phyloP scores from a whole-genome alignment of 495 filamentous ascomycete genomes.

The Penicillium lagena region DNA sequence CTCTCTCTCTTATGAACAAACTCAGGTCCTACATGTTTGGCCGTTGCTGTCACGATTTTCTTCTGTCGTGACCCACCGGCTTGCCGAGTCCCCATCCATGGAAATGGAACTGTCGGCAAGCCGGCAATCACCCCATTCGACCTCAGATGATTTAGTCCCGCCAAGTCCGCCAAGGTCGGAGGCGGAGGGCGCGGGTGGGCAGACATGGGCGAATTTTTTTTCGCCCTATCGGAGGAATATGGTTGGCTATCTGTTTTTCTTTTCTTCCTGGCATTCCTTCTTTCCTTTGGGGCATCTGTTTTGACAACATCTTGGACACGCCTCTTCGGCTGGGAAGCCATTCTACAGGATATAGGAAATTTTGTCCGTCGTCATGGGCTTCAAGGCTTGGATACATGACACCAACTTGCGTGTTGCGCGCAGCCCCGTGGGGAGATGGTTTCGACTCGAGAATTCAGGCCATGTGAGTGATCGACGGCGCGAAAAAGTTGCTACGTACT shows the following conservation, averaged over 20 bases:
- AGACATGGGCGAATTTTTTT: conserved; percentile 9
- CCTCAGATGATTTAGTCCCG: not conserved
- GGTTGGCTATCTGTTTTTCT: conserved; percentile 12
- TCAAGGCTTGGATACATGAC: conserved; percentile 43
- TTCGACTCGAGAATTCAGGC: conserved; percentile 66
- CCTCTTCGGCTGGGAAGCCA: not conserved
- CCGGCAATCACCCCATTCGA: not conserved
- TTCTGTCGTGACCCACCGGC: conserved; percentile 4
- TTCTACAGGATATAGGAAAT: too few species aligned
- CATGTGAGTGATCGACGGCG: conserved; percentile 46
- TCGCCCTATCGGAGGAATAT: conserved; percentile 15
- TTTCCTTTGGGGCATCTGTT: not conserved
- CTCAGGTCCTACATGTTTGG: too few species aligned
- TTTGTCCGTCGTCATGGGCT: conserved; percentile 14
- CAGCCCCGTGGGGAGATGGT: conserved; percentile 62
- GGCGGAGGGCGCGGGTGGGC: conserved; percentile 5
- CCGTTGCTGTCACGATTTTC: conserved; percentile 3
- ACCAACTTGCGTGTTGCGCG: conserved; percentile 49
- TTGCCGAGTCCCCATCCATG: conserved; percentile 12
- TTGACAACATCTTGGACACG: conserved; percentile 3
- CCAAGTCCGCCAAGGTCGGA: conserved; percentile 20
- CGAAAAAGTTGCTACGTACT: not conserved
- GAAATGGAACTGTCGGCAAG: conserved; percentile 9
- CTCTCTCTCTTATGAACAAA: not conserved
- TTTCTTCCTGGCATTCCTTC: not conserved